These are phyloP conservation scores for Neurospora tetraspora DNA, from an alignment of 495 filamentous ascomycete genomes.

Conservation along the genomic window DNA sequence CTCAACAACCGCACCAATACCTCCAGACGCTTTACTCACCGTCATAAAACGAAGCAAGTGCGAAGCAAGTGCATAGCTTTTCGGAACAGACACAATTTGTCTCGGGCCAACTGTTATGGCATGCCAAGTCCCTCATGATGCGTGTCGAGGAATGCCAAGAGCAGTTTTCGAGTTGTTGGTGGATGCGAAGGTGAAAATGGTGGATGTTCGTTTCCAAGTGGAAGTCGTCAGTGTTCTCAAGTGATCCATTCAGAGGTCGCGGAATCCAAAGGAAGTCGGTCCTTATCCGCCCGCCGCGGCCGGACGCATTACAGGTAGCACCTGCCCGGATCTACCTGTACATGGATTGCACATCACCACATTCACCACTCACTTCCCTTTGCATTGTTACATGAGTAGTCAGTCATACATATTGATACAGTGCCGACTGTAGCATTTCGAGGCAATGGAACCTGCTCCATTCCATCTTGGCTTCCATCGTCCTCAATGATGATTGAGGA, in stretches of 20 bases:
- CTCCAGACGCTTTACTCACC: not conserved
- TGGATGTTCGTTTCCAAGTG: not conserved
- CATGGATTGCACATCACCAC: not conserved
- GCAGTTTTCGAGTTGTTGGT: not conserved
- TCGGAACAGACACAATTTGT: not conserved
- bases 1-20: not conserved
- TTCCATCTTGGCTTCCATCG: not conserved
- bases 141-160: not conserved
- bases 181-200: not conserved
- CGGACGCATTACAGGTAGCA: not conserved
- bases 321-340: not conserved
- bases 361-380: not conserved
- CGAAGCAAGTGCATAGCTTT: not conserved
- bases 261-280: not conserved
- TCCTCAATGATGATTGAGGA: not conserved
- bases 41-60: not conserved
- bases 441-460: not conserved
- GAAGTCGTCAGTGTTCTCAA: not conserved
- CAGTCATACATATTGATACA: not conserved
- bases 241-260: not conserved
- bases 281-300: not conserved
- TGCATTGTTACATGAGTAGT: not conserved
- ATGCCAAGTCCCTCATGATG: not conserved
- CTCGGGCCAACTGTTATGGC: not conserved
- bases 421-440: not conserved